A percentile compares a stretch with the other conserved stretches of the same genome.
Conservation (phyloP, 106 monocot genomes). For the Cymbidium sinense region DNA sequence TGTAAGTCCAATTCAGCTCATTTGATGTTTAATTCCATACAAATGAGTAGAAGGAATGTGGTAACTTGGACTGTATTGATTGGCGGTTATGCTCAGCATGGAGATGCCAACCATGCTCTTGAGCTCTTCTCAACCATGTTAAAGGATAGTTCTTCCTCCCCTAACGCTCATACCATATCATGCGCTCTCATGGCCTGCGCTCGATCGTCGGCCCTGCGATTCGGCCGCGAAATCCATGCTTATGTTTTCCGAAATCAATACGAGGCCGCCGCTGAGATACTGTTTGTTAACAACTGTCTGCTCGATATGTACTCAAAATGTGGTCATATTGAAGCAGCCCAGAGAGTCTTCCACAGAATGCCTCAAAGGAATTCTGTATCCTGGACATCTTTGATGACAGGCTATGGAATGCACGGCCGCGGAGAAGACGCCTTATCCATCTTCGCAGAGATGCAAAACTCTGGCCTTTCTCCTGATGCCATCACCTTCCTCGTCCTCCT, state of each 20-base stretch:
- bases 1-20: conserved; percentile 49
- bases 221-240: conserved; percentile 65
- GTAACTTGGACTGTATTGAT: conserved; percentile 92
- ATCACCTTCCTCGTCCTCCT: conserved; percentile 78
- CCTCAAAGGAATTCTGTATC: conserved; percentile 48
- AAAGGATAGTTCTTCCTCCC: conserved; percentile 11
- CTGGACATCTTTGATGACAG: conserved; percentile 79
- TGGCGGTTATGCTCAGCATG: conserved; percentile 82
- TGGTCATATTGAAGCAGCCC: conserved; percentile 53
- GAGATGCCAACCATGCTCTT: conserved; percentile 63
- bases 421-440: conserved; percentile 47
- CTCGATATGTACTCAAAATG: conserved; percentile 89
- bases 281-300: conserved; percentile 63
- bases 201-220: conserved; percentile 40
- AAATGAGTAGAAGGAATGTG: conserved; percentile 38
- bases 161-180: conserved; percentile 73
- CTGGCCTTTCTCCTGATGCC: conserved; percentile 43
- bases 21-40: conserved; percentile 37
- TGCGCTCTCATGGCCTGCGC: conserved; percentile 71
- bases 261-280: conserved; percentile 13
- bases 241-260: conserved; percentile 39
- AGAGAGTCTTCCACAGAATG: conserved; percentile 48
- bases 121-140: conserved; percentile 64
- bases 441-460: conserved; percentile 55
- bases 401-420: conserved; percentile 69